Evolutionary conservation across 768 basidiomycete species (phyloP), one percentile per base, ranked within the genome.

Genomic region (Fomitopsis pulvina): DNA sequence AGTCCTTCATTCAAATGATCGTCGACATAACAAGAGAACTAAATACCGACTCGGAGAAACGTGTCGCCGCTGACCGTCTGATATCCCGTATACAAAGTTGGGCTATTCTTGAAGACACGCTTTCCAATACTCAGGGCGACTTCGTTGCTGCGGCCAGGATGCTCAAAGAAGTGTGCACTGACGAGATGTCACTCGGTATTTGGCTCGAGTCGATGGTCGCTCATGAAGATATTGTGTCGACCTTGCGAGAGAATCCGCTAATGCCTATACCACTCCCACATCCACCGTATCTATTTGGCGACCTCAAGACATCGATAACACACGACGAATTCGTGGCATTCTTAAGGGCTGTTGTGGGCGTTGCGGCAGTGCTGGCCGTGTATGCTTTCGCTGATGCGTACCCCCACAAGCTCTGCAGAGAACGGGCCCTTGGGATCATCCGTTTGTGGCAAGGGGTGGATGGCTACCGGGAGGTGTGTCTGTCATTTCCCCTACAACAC

Each of bases 311-410:
- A 11, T 21, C 56, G 1, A 60, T 66, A 34, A 67, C 76, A 2
- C 78, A 81, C 59, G 72, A 72, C 24, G 80, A 82, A 41, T 85
- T 89, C 54, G 63, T 87, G 16, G 66, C 72, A 0, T 83, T 87
- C 52, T 69, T 85, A 9, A 74, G 83, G 50, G 83, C 83, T 0
- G 80, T 77, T 53, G 66, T 89, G 41, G 88, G 88, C 1, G 73
- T 89, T 7, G 73, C 81, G 2, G 72, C 74, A 45, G 79, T 87
- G 12, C 66, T 91, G 12, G 80, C 80, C 1, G 83, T 85, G 28
- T 83, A 83, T 59, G 83, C 85, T 2, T 92, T 87, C 84, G 79
- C 87, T 11, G 88, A 90, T 57, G 87, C 85, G 61, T 68, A 87
- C 18, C 83, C 82, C 0, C 77, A 81, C 48, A 75, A 79, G 50